Base-by-base conservation (phyloP, 1,139 yeast species). In the Pichia sp. region DNA sequence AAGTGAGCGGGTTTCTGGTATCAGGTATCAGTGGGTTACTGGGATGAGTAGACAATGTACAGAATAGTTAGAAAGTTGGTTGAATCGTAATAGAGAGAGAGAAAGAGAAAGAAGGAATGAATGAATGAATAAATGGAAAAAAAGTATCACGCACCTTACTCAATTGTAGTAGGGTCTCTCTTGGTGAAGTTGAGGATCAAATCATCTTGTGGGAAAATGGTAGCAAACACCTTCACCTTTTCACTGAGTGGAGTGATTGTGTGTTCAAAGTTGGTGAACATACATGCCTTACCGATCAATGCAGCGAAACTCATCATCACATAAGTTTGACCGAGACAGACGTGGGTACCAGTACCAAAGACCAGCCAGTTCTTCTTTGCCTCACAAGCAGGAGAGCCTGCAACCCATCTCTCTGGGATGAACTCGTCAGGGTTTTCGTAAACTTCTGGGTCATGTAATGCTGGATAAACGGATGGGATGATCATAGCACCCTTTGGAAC, bases 401-500 rank as follows among this genome's bases (percentile, higher is more conserved):
- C 72, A 59, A 67, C 75, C 98, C 98, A 91, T 67, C 98, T 80
- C 56, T 91, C 98, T 34, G 98, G 98, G 45, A 83, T 77, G 55
- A 87, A 91, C 45, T 77, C 82, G 46, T 91, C 97, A 32, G 98
- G 98, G 49, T 86, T 74, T 39, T 85, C 93, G 59, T 87, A 91
- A 37, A 84, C 94, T 64, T 87, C 96, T 24, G 96, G 96, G 57
- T 91, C 98, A 57, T 91, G 98, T 56, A 91, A 72, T 16, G 96
- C 85, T 19, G 97, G 97, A 60, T 91, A 93, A 49, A 87, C 66
- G 4, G 96, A 84, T 42, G 98, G 97, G 51, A 91, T 85, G 49
- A 91, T 72, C 98, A 91, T 91, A 24, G 97, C 72, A 32, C 97
- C 97, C 66, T 87, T 88, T 57, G 98, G 98, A 34, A 87, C 94